Evolutionary conservation across 495 filamentous ascomycete species (phyloP), one percentile per base, ranked within the genome.

Genomic region (Aspergillus diversus): DNA sequence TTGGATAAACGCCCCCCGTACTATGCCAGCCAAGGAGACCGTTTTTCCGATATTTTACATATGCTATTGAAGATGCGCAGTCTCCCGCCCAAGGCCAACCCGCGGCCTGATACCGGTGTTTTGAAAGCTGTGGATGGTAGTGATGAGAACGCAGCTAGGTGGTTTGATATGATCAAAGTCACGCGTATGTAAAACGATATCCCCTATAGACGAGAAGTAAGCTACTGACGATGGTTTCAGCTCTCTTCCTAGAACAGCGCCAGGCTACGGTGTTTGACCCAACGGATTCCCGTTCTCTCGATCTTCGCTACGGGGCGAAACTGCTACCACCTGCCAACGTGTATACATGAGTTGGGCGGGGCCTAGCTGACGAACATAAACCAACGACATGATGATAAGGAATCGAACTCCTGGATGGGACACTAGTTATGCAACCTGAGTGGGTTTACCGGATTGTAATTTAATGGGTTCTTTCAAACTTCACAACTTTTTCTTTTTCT

Each of bases 51-150:
- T 39, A 85, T 93, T 46, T 69, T 95, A 27, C 78, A 86, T 60
- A 92, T 92, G 88, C 76, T 96, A 15, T 77, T 93, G 37, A 81
- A 82, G 55, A 92, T 93, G 74, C 86, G 91, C 37, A 86, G 85
- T 56, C 77, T 90, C 7, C 86, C 88, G 0, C 90, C 89, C 5
- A 87, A 86, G 67, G 86, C 85, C 0, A 72, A 71, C 16, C 71
- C 79, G 31, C 71, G 76, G 6, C 77, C 80, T n/a, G 73, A 81
- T 0, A 85, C 85, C 56, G 84, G 84, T 9, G 77, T 85, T 32
- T 65, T 91, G 43, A 76, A 75, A 58, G 75, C 81, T 5, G 79
- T 80, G 0, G 78, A 85, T 17, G 85, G 83, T 11, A 79, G 79
- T 50, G 84, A 85, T 57, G 77, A 81, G 56, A 75, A 76, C 12